These are phyloP conservation scores for Mycena galericulata DNA, from an alignment of 768 basidiomycete species.

Conservation along the genomic window DNA sequence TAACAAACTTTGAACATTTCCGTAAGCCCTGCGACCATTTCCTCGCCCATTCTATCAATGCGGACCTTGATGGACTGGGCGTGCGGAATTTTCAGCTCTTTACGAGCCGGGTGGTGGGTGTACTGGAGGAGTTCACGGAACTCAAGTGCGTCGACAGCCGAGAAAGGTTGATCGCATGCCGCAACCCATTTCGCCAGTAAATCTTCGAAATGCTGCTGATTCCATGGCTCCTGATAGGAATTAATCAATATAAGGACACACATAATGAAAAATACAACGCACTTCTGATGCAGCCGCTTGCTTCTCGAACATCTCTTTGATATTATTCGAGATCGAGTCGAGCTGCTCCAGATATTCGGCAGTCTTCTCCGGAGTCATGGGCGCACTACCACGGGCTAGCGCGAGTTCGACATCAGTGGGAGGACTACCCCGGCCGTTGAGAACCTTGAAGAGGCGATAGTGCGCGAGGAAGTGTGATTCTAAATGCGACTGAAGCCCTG, in stretches of 20 bases:
- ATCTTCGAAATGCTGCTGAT: neutral
- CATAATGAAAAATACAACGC: neutral
- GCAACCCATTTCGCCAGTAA: constrained; percentile 5
- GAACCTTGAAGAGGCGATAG: neutral
- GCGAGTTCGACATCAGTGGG: neutral
- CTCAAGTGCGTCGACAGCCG: neutral
- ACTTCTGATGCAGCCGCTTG: neutral
- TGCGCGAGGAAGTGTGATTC: too few species aligned
- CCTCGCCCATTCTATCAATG: neutral
- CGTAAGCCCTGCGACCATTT: neutral
- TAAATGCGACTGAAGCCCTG: too few species aligned
- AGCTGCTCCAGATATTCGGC: neutral
- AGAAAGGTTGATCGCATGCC: constrained; percentile 7
- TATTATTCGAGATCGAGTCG: neutral
- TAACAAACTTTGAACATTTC: neutral
- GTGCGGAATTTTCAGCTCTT: neutral
- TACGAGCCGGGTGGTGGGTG: neutral
- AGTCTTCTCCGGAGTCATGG: neutral
- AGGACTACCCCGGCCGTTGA: neutral
- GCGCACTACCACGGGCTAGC: neutral
- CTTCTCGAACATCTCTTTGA: neutral
- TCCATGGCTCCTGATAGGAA: neutral
- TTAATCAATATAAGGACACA: neutral
- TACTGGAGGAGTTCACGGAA: constrained; percentile 3
- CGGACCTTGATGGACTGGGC: neutral